Percentiles rank a stretch among this genome's conserved stretches.
phyloP scores from a whole-genome alignment of 306 rosid species.

The Chamaecrista fasciculata region DNA sequence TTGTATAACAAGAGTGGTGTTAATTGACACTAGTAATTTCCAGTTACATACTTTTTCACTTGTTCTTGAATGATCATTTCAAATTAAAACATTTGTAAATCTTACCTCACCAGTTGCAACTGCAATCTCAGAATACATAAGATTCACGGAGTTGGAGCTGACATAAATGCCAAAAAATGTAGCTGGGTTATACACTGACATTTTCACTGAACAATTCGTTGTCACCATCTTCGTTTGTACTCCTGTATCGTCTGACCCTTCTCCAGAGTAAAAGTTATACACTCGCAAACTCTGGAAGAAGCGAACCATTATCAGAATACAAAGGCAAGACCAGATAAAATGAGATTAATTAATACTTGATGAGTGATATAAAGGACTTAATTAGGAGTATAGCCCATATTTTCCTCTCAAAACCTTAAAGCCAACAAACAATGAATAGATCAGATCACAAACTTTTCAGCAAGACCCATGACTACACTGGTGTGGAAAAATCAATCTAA shows the following conservation, averaged over 20 bases:
- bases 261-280: conserved; percentile 73
- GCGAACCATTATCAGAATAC: background rate
- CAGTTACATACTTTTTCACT: background rate
- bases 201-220: conserved; percentile 64
- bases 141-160: conserved; percentile 57
- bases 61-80: background rate
- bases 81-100: background rate
- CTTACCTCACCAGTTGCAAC: conserved; percentile 83
- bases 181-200: conserved; percentile 76
- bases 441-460: background rate
- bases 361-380: background rate
- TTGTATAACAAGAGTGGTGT: background rate
- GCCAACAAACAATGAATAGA: background rate
- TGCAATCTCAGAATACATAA: conserved; percentile 66
- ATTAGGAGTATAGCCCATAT: background rate
- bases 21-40: conserved; percentile 1
- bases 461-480: background rate
- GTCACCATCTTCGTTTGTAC: conserved; percentile 90
- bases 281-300: conserved; percentile 63
- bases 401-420: background rate
- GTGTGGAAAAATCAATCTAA: background rate
- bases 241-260: conserved; percentile 79
- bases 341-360: background rate
- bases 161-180: conserved; percentile 77
- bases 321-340: conserved; percentile 1